Evolutionary conservation across 2,329 filamentous ascomycete genomes (phyloP).

Genomic region (Cladosporium phlei): DNA sequence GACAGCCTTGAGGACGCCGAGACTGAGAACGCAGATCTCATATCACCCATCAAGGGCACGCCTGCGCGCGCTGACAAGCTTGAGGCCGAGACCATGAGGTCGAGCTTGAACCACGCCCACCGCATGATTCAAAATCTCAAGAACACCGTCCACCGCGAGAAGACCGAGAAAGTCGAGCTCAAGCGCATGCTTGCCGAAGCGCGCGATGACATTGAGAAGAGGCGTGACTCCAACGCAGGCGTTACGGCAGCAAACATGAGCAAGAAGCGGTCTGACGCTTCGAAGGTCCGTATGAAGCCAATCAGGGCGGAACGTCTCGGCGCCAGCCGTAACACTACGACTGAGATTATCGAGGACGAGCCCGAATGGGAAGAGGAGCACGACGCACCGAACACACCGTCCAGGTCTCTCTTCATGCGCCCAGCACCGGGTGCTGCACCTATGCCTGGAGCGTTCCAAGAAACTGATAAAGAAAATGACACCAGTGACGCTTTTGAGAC

Average conservation of each 20-base stretch:
- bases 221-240: conserved; percentile 46
- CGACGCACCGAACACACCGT: conserved; percentile 55
- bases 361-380: conserved; percentile 94
- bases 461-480: conserved; percentile 28
- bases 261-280: conserved; percentile 57
- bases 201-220: conserved; percentile 78
- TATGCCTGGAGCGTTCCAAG: conserved; percentile 28
- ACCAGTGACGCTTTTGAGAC: conserved; percentile 62
- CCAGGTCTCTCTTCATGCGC: conserved; percentile 33
- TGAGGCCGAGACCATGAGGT: conserved; percentile 94
- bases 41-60: conserved; percentile 85
- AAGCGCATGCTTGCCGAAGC: conserved; percentile 93
- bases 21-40: conserved; percentile 75
- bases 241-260: conserved; percentile 40
- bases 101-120: conserved; percentile 88
- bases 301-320: conserved; percentile 66
- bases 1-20: conserved; percentile 55
- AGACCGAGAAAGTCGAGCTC: conserved; percentile 95
- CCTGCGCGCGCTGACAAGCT: conserved; percentile 77
- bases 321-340: conserved; percentile 65
- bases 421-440: conserved; percentile 28
- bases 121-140: conserved; percentile 94
- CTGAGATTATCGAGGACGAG: conserved; percentile 73
- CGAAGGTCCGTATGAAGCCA: conserved; percentile 67
- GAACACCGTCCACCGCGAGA: conserved; percentile 92